These are phyloP conservation scores for Aspergillus cavernicola DNA, from an alignment of 495 filamentous ascomycete species.

Conservation along the genomic window DNA sequence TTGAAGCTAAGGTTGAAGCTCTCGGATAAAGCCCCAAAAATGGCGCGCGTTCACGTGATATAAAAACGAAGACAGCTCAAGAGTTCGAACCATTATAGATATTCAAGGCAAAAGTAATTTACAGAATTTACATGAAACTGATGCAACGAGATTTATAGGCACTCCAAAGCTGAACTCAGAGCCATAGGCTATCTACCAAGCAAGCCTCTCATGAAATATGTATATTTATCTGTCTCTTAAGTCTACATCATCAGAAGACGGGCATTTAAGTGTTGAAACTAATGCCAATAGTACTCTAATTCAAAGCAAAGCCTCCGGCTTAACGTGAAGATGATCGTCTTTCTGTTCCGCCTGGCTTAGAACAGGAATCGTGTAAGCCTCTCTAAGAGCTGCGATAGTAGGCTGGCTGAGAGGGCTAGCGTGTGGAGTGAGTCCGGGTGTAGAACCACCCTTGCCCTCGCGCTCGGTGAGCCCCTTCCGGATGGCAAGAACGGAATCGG, in stretches of 20 bases:
- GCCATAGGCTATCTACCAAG: neutral
- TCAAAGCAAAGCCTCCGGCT: conserved; percentile 12
- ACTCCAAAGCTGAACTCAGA: no score
- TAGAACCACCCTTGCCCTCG: conserved; percentile 25
- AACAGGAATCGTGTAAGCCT: conserved; percentile 29
- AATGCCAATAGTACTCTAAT: neutral
- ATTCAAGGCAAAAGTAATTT: no score
- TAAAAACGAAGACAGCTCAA: no score
- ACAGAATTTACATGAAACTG: no score
- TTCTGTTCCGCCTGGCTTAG: conserved; percentile 27
- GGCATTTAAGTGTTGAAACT: neutral
- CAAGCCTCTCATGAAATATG: no score
- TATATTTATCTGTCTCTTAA: no score
- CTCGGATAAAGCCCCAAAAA: neutral
- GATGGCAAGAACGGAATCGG: conserved; percentile 85
- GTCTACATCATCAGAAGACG: neutral
- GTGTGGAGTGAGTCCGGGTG: conserved; percentile 22
- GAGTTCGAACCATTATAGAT: no score
- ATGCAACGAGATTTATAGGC: no score
- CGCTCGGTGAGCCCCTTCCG: conserved; percentile 62
- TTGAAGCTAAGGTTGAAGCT: neutral
- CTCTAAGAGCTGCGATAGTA: conserved; percentile 19
- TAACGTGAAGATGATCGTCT: conserved; percentile 17
- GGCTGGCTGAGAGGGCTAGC: conserved; percentile 27
- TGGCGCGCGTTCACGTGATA: neutral